These are phyloP conservation scores for Lachancea fermentati DNA, from an alignment of 805 yeast species.

Conservation along the genomic window DNA sequence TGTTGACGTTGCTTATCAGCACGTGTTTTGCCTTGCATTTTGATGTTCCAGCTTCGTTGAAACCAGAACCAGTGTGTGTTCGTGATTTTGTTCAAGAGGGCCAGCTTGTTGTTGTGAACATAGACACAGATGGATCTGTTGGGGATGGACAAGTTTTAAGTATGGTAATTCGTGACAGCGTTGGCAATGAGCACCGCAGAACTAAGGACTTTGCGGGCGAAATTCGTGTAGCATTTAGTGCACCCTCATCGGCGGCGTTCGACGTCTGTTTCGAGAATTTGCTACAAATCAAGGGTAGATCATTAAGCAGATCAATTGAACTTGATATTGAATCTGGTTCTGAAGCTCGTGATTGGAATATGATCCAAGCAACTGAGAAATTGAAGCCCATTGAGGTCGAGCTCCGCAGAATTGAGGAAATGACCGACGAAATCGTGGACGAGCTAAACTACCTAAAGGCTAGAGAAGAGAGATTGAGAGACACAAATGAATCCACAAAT, in stretches of 20 bases:
- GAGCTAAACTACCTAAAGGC: constrained; percentile 79
- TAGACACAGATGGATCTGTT: constrained; percentile 62
- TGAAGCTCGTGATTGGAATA: constrained; percentile 97
- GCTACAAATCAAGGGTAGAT: constrained; percentile 35
- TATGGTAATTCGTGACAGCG: constrained; percentile 63
- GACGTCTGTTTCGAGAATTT: constrained; percentile 87
- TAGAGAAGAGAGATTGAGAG: constrained; percentile 90
- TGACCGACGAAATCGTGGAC: constrained; percentile 71
- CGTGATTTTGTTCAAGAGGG: constrained; percentile 87
- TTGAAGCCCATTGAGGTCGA: constrained; percentile 90
- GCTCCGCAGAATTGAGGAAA: constrained; percentile 78
- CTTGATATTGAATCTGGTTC: constrained; percentile 93
- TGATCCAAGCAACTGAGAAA: constrained; percentile 86
- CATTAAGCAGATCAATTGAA: constrained; percentile 65
- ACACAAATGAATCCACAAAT: constrained; percentile 95
- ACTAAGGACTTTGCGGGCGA: constrained; percentile 71
- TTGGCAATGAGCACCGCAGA: constrained; percentile 81
- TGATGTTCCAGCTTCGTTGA: constrained; percentile 45
- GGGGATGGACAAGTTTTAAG: constrained; percentile 87
- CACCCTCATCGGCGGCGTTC: constrained; percentile 75
- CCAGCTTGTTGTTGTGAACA: constrained; percentile 80
- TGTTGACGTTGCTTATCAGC: constrained; percentile 5
- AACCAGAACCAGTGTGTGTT: constrained; percentile 66
- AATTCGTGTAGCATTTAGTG: constrained; percentile 74
- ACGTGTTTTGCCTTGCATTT: constrained; percentile 38